phyloP scores from a whole-genome alignment of 2,329 filamentous ascomycete genomes.

The Pseudogymnoascus sp. region DNA sequence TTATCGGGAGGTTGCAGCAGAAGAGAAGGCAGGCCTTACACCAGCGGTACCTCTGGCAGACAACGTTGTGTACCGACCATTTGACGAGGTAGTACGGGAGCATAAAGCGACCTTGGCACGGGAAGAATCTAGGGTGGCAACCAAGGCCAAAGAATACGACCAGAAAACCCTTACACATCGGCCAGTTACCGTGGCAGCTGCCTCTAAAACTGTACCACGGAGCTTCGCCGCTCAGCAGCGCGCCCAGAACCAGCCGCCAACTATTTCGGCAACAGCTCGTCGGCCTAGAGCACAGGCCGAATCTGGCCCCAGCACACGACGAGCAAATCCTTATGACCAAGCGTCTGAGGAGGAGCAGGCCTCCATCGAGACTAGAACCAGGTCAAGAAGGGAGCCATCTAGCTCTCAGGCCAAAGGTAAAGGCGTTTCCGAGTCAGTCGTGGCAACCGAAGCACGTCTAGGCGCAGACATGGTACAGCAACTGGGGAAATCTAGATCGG shows the following conservation, averaged over 20 bases:
- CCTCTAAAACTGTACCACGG: slow-evolving; percentile 41
- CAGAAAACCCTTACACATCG: not conserved
- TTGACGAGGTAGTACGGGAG: slow-evolving; percentile 51
- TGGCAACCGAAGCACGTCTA: slow-evolving; percentile 15
- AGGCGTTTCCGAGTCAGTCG: not conserved
- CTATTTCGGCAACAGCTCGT: not conserved
- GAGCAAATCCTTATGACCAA: not conserved
- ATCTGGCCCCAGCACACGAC: not conserved
- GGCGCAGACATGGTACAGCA: slow-evolving; percentile 24
- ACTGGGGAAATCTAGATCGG: not conserved
- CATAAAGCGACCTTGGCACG: slow-evolving; percentile 27
- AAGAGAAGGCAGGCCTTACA: slow-evolving; percentile 57
- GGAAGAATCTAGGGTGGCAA: not conserved
- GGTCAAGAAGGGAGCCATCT: slow-evolving; percentile 1
- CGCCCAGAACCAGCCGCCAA: slow-evolving; percentile 42
- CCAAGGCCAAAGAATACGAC: not conserved
- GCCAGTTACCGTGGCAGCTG: not conserved
- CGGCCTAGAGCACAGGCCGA: slow-evolving; percentile 1
- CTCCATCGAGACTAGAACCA: not conserved
- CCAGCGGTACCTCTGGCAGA: slow-evolving; percentile 53
- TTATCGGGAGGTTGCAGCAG: slow-evolving; percentile 59
- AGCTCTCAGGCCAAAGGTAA: slow-evolving; percentile 14
- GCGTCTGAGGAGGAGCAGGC: not conserved
- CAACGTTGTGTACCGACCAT: slow-evolving; percentile 55
- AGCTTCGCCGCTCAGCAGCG: slow-evolving; percentile 60